phyloP scores from a whole-genome alignment of 805 yeast species.

The Torulaspora indica region DNA sequence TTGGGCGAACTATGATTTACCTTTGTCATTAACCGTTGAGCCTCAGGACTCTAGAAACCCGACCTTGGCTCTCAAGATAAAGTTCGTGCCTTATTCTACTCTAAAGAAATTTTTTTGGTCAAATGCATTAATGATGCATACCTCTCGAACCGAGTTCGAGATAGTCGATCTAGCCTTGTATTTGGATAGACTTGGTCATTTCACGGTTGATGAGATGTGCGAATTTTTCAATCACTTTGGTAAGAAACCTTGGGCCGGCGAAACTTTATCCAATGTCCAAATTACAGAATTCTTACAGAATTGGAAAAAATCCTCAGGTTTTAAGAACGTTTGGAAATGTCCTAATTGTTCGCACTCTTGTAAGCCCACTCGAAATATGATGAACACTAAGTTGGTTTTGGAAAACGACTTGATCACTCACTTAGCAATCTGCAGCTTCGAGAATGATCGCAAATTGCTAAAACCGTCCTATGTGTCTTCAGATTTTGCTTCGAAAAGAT shows the following conservation, averaged over 20 bases:
- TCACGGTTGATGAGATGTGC: conserved; percentile 52
- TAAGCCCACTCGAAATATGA: conserved; percentile 44
- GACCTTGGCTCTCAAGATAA: conserved; percentile 51
- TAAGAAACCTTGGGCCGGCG: conserved; percentile 52
- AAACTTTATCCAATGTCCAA: conserved; percentile 42
- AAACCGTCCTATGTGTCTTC: conserved; percentile 72
- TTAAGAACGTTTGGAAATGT: conserved; percentile 55
- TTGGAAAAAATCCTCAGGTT: conserved; percentile 37
- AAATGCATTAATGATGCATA: conserved; percentile 45
- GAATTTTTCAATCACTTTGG: conserved; percentile 46
- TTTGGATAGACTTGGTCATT: conserved; percentile 46
- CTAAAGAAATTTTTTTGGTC: conserved; percentile 69
- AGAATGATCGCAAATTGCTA: conserved; percentile 58
- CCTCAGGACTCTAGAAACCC: conserved; percentile 36
- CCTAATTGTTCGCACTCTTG: conserved; percentile 72
- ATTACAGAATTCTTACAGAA: conserved; percentile 46
- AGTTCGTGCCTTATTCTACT: conserved; percentile 60
- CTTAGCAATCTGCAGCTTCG: conserved; percentile 77
- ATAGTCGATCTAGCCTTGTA: conserved; percentile 58
- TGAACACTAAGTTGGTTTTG: conserved; percentile 26
- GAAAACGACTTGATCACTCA: conserved; percentile 75
- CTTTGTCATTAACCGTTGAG: conserved; percentile 33
- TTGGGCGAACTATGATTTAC: conserved; percentile 35
- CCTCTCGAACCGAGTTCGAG: conserved; percentile 41
- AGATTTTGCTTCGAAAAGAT: conserved; percentile 75